phyloP scores from a whole-genome alignment of 2,329 filamentous ascomycete species.

The Aquanectria penicillioides region DNA sequence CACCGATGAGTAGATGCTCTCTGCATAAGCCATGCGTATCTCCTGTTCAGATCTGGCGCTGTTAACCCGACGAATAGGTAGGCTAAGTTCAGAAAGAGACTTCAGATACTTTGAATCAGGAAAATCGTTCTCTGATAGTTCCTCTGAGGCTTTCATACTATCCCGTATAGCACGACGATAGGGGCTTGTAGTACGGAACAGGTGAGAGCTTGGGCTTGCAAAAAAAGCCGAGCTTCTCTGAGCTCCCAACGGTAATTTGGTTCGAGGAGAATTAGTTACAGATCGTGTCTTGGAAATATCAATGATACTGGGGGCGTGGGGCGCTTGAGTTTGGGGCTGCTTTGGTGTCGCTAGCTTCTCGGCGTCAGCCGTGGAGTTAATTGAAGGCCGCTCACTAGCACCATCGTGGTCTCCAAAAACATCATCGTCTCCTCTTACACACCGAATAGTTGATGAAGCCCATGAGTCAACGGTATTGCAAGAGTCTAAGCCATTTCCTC shows the following conservation, averaged over 20 bases:
- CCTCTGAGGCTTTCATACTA: conserved; percentile 53
- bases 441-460: conserved; percentile 46
- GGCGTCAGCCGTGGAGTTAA: conserved; percentile 10
- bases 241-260: no score
- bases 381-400: background rate
- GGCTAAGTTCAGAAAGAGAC: conserved; percentile 52
- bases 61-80: conserved; percentile 53
- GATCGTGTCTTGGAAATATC: no score
- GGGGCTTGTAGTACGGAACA: conserved; percentile 65
- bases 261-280: no score
- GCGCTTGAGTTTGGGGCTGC: no score
- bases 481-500: conserved; percentile 1
- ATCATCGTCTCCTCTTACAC: conserved; percentile 46
- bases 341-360: background rate
- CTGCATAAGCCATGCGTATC: conserved; percentile 51
- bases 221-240: conserved; percentile 61
- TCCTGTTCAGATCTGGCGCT: conserved; percentile 52
- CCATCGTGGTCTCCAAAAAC: conserved; percentile 40
- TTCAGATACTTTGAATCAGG: conserved; percentile 51
- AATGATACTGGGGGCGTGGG: no score
- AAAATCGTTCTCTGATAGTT: conserved; percentile 35
- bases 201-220: conserved; percentile 59
- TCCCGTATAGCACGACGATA: conserved; percentile 63
- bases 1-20: conserved; percentile 60
- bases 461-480: conserved; percentile 18